Evolutionary conservation across 2,329 filamentous ascomycete species (phyloP).

Genomic region (Ophioceras dolichostomum): DNA sequence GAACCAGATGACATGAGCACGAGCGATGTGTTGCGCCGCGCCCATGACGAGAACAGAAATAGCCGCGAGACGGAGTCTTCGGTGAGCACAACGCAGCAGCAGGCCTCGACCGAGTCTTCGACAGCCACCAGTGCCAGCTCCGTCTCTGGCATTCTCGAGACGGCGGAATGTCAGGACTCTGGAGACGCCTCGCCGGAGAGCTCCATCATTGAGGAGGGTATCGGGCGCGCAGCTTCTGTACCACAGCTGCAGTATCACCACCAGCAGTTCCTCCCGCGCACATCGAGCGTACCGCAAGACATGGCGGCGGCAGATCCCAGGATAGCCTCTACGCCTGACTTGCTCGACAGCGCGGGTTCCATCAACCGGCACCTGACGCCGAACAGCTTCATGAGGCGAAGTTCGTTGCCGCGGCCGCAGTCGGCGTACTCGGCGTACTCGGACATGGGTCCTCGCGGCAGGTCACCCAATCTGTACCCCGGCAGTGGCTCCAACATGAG

Average conservation of each 20-base stretch:
- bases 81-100: conserved; percentile 34
- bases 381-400: conserved; percentile 39
- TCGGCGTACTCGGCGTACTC: conserved; percentile 68
- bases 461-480: conserved; percentile 36
- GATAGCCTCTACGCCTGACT: conserved; percentile 36
- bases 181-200: conserved; percentile 35
- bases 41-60: conserved; percentile 27
- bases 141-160: conserved; percentile 36
- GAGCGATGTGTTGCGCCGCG: conserved; percentile 18
- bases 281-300: conserved; percentile 28
- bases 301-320: conserved; percentile 19
- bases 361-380: conserved; percentile 53
- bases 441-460: conserved; percentile 52
- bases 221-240: conserved; percentile 29
- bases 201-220: conserved; percentile 30
- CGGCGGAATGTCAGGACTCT: conserved; percentile 25
- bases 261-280: conserved; percentile 28
- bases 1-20: conserved; percentile 19
- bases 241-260: conserved; percentile 52
- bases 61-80: conserved; percentile 43
- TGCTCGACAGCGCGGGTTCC: conserved; percentile 34
- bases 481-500: conserved; percentile 30
- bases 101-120: conserved; percentile 37
- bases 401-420: conserved; percentile 53
- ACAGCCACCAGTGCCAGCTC: conserved; percentile 44